phyloP scores from a whole-genome alignment of 2,329 filamentous ascomycete genomes.

The Pseudogymnoascus sp. region DNA sequence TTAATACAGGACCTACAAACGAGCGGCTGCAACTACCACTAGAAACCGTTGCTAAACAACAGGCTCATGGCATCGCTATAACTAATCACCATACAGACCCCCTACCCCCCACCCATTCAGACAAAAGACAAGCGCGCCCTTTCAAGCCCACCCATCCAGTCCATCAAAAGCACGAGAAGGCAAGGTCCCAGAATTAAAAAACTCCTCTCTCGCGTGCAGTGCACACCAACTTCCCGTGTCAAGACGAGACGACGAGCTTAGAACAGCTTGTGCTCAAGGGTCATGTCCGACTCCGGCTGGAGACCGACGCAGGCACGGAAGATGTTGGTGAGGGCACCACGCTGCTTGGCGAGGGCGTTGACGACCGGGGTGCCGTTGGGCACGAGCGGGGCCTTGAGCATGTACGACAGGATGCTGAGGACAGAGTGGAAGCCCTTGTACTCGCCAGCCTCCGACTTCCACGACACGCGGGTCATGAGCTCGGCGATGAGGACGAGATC shows the following conservation, averaged over 20 bases:
- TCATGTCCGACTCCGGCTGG: slow-evolving; percentile 98
- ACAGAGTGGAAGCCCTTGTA: slow-evolving; percentile 96
- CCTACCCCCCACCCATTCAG: neutral
- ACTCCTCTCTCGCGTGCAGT: neutral
- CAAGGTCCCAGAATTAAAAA: neutral
- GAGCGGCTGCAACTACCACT: slow-evolving; percentile 1
- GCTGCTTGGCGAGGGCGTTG: slow-evolving; percentile 94
- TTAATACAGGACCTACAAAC: neutral
- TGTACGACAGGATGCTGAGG: slow-evolving; percentile 94
- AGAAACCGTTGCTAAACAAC: neutral
- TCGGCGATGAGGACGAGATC: slow-evolving; percentile 88
- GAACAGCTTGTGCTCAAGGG: slow-evolving; percentile 95
- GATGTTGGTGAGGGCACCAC: slow-evolving; percentile 89
- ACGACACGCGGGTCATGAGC: slow-evolving; percentile 97
- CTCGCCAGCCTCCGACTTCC: slow-evolving; percentile 62
- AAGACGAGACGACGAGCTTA: slow-evolving; percentile 30
- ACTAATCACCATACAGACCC: neutral
- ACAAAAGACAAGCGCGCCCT: neutral
- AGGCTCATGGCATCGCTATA: slow-evolving; percentile 2
- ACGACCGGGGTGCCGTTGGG: slow-evolving; percentile 91
- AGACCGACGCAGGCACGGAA: slow-evolving; percentile 96
- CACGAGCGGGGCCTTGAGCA: slow-evolving; percentile 93
- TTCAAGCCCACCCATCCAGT: neutral
- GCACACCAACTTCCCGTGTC: neutral
- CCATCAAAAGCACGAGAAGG: neutral